Evolutionary conservation across 2,329 filamentous ascomycete species (phyloP), one percentile per base, ranked within the genome.

Genomic region (Elsinoe perseae): DNA sequence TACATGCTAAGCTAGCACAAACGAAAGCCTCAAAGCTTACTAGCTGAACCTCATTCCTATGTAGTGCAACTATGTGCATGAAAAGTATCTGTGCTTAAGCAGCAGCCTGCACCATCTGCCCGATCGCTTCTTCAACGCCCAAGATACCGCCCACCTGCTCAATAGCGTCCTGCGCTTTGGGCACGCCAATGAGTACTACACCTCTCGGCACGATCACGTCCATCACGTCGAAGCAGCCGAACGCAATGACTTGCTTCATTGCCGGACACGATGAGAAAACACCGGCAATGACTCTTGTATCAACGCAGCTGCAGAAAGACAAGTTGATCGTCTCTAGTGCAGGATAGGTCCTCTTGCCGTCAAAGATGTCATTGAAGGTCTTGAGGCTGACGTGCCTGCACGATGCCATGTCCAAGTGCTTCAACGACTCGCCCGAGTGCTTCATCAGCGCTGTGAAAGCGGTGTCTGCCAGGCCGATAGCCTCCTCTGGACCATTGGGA

Each of bases 391-490:
- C 91, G 68, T 95, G 86, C 2, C 92, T 85, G 66, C 89, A 95
- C 0, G 86, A 87, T 12, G 88, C 81, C n/a, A 96, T 75, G 65
- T 95, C 87, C 30, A 97, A 75, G 38, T 79, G 74, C 58, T 78
- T 77, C 1, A 97, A 71, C 9, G 72, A 75, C 1, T 72, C 66
- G 3, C 88, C 87, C 0, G 90, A 95, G 67, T 96, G 92, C 0
- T 75, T 73, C 88, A 96, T 95, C 42, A 96, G 72, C 0, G 89
- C 87, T 61, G 79, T 75, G 72, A 97, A 92, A 0, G 87, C 90
- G 4, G 79, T 72, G 0, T 83, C 85, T 54, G 85, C 89, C 28
- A 96, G 77, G 1, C 91, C 92, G 43, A 92, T 73, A 6, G 80
- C 64, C 21, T 79, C 77, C 56, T 83, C 73, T 0, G 81, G 78